A percentile compares a stretch with the other conserved stretches of the same genome.
These are phyloP conservation scores for Stephanodiscus triporus DNA, from an alignment of 108 stramenopile species.

Conservation along the genomic window DNA sequence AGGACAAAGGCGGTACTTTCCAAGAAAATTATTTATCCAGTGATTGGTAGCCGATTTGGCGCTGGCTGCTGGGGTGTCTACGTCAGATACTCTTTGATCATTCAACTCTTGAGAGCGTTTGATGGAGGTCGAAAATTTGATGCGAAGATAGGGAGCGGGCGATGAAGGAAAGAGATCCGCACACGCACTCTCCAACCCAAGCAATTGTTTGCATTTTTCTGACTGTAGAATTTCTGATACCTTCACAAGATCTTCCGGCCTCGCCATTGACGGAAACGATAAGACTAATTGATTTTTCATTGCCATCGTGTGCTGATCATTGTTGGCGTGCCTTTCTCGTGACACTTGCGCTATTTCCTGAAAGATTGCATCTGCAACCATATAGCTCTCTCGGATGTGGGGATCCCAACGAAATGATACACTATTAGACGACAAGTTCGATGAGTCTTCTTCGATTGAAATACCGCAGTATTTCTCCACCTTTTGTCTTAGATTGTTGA, in stretches of 20 bases:
- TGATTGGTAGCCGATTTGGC: slow-evolving; percentile 28
- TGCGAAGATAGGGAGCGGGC: slow-evolving; percentile 29
- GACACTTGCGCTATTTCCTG: slow-evolving; percentile 20
- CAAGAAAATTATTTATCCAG: slow-evolving; percentile 58
- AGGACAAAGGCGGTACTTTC: slow-evolving; percentile 54
- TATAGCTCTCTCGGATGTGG: slow-evolving; percentile 32
- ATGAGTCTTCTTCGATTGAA: not conserved
- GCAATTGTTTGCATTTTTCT: slow-evolving; percentile 42
- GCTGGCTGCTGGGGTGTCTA: not conserved
- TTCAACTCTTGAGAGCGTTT: not conserved
- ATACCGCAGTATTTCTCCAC: slow-evolving; percentile 28
- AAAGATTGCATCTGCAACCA: slow-evolving; percentile 32
- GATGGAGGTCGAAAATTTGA: slow-evolving; percentile 7
- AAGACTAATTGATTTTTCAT: slow-evolving; percentile 3
- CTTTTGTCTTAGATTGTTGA: slow-evolving; percentile 5
- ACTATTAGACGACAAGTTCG: not conserved
- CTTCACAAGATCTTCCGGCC: slow-evolving; percentile 26
- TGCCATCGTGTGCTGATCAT: not conserved
- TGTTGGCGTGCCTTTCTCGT: not conserved
- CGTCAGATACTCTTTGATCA: not conserved
- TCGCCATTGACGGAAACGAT: slow-evolving; percentile 38
- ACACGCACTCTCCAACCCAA: slow-evolving; percentile 37
- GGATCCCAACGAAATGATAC: slow-evolving; percentile 37
- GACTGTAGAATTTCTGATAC: slow-evolving; percentile 32
- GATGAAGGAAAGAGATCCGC: slow-evolving; percentile 41